Evolutionary conservation across 2,329 filamentous ascomycete genomes (phyloP).

Genomic region (Botrytis fragariae): DNA sequence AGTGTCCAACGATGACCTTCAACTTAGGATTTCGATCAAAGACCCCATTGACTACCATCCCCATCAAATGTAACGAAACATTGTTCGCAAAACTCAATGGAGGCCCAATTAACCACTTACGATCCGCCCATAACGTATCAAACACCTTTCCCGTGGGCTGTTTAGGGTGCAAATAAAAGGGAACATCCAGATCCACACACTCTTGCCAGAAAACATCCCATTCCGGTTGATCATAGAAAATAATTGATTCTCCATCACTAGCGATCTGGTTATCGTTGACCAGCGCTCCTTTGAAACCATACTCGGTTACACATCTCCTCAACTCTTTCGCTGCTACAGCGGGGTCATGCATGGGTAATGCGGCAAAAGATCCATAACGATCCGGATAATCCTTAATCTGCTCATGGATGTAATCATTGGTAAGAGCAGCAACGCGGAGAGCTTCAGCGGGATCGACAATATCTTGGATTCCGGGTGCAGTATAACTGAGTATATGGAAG

Average conservation of each 20-base stretch:
- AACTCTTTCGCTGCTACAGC: conserved; percentile 50
- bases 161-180: conserved; percentile 61
- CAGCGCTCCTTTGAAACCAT: conserved; percentile 61
- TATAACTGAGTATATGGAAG: conserved; percentile 50
- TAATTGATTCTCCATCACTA: conserved; percentile 58
- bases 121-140: conserved; percentile 57
- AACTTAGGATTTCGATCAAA: conserved; percentile 49
- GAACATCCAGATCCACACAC: conserved; percentile 58
- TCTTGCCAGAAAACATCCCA: conserved; percentile 63
- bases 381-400: conserved; percentile 37
- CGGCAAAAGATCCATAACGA: conserved; percentile 49
- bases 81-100: conserved; percentile 58
- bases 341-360: conserved; percentile 54
- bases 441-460: conserved; percentile 45
- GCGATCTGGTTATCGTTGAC: conserved; percentile 62
- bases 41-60: conserved; percentile 50
- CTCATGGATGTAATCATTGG: conserved; percentile 32
- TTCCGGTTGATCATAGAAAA: conserved; percentile 62
- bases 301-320: conserved; percentile 50
- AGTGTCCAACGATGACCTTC: conserved; percentile 48
- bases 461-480: conserved; percentile 49
- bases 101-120: conserved; percentile 59
- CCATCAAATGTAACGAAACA: conserved; percentile 56
- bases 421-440: conserved; percentile 43
- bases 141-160: conserved; percentile 55